Percentiles rank a stretch among this genome's conserved stretches.
Conservation (phyloP, 306 rosid species). For the Purshia tridentata region DNA sequence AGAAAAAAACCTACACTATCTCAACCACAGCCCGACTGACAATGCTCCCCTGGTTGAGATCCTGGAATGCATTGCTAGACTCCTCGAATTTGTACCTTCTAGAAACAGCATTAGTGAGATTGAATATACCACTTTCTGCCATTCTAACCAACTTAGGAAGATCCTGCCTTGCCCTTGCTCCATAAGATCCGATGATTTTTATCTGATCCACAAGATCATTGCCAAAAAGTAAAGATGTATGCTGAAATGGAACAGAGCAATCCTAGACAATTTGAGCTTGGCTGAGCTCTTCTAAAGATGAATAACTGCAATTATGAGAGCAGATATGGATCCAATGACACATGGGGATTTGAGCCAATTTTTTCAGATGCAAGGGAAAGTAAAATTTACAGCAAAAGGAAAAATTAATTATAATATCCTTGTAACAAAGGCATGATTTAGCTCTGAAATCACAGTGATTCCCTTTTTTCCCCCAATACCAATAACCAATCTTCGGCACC, state of each 20-base stretch:
- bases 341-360: neutral
- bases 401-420: neutral
- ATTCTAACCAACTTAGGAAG: slow-evolving; percentile 83
- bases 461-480: neutral
- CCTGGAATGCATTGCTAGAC: slow-evolving; percentile 66
- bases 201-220: slow-evolving; percentile 49
- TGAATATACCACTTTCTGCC: slow-evolving; percentile 85
- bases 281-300: neutral
- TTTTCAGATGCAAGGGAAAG: neutral
- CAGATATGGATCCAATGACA: neutral
- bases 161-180: slow-evolving; percentile 98
- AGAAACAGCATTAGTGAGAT: slow-evolving; percentile 71
- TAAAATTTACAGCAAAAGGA: neutral
- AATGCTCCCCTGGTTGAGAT: slow-evolving; percentile 72
- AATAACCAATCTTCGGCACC: neutral
- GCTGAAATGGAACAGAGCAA: neutral
- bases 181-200: slow-evolving; percentile 85
- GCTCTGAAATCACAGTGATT: neutral
- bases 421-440: neutral
- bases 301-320: neutral
- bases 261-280: slow-evolving; percentile 1
- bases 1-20: slow-evolving; percentile 40
- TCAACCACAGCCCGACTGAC: slow-evolving; percentile 82
- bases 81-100: slow-evolving; percentile 81
- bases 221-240: neutral